Evolutionary conservation across 192 early-diverging fungal genomes (phyloP), one percentile per base, ranked within the genome.

Genomic region (Umbelopsis sp.): DNA sequence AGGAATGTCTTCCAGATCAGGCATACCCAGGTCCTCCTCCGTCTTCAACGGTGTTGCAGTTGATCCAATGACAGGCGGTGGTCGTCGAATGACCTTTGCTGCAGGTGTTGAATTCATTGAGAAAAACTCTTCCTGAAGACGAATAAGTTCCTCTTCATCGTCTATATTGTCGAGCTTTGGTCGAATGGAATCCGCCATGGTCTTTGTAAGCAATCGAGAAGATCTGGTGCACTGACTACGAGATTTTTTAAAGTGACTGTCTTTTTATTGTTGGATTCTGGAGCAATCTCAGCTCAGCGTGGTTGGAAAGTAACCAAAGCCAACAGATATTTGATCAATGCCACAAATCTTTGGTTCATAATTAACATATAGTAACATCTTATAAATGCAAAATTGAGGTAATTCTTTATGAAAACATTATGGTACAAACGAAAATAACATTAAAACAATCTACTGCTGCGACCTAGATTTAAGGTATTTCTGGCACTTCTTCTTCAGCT

Each of bases 401-500:
- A 17, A 17, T 49, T 9, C 47, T 49, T 21, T 49, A n/a, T 49
- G 4, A 49, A 49, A 49, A 49, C 47, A 49, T 7, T 49, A 49
- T n/a, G 10, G 5, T 49, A 49, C 47, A 49, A 49, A 49, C 47
- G 20, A 49, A 49, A 62, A 20, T 17, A 16, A 62, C 17, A 26
- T 34, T 32, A 32, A 56, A 34, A 32, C 26, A 29, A 20, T 62
- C 56, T 62, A 62, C 31, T 68, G 45, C 29, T 31, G 24, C 49
- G 45, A 68, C 26, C 22, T 36, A 38, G 45, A 24, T 38, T 69
- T 69, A 0, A 77, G 21, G 14, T 66, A 73, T 7, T 73, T 77
- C 73, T 70, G 59, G 25, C 70, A 77, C 43, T 77, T 78, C 76
- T 87, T 89, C 75, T 85, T 86, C 49, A 93, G 51, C 66, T 93